Evolutionary conservation across 805 yeast species (phyloP).

Genomic region (Pichia insulana): DNA sequence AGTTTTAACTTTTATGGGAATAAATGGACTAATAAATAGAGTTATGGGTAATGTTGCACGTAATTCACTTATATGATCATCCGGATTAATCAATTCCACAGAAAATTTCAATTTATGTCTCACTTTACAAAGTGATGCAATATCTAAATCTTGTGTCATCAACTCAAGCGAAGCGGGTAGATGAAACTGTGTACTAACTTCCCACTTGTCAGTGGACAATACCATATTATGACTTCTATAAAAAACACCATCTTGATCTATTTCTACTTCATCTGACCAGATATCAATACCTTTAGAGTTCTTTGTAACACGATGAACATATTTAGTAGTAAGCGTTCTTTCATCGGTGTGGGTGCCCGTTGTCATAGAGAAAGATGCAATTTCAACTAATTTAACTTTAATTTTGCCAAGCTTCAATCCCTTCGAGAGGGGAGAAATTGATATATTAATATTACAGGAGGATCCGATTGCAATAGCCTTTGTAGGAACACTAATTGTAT

Average conservation of each 20-base stretch:
- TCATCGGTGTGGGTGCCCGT: slow-evolving; percentile 56
- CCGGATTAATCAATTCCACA: slow-evolving; percentile 73
- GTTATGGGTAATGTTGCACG: slow-evolving; percentile 82
- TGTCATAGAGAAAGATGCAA: slow-evolving; percentile 46
- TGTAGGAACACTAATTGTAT: slow-evolving; percentile 75
- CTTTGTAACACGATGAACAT: slow-evolving; percentile 30
- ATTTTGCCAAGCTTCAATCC: slow-evolving; percentile 75
- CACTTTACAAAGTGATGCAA: slow-evolving; percentile 62
- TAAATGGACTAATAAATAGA: slow-evolving; percentile 53
- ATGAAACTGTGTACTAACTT: slow-evolving; percentile 46
- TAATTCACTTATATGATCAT: slow-evolving; percentile 86
- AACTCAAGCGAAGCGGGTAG: slow-evolving; percentile 67
- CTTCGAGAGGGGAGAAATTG: slow-evolving; percentile 71
- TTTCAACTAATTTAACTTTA: slow-evolving; percentile 59
- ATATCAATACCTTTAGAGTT: slow-evolving; percentile 35
- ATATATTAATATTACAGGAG: slow-evolving; percentile 55
- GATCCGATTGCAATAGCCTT: slow-evolving; percentile 90
- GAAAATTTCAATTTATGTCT: slow-evolving; percentile 82
- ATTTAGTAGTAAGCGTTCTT: slow-evolving; percentile 44
- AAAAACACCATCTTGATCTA: slow-evolving; percentile 32
- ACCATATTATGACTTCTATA: slow-evolving; percentile 24
- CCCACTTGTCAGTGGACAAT: slow-evolving; percentile 63
- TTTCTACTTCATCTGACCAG: slow-evolving; percentile 28
- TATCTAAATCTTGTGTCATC: slow-evolving; percentile 82
- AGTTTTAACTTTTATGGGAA: slow-evolving; percentile 51